Conservation (phyloP, 306 rosid species). For the Luffa aegyptiaca region DNA sequence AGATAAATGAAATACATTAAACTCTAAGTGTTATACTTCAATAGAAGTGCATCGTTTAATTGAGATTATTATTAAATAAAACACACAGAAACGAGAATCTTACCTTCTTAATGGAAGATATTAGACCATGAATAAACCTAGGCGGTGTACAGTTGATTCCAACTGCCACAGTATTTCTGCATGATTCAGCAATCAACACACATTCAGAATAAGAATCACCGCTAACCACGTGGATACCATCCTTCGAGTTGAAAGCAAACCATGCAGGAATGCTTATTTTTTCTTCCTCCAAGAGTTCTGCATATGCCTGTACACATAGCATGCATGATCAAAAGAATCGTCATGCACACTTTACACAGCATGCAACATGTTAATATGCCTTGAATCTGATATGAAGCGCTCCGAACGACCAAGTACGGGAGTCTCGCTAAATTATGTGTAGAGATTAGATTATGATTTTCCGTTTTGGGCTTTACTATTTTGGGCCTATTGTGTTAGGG, state of each 20-base stretch:
- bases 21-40: neutral
- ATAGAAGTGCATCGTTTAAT: neutral
- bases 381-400: too few species aligned
- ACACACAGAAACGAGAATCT: neutral
- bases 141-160: constrained; percentile 91
- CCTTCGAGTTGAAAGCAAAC: constrained; percentile 74
- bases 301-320: constrained; percentile 52
- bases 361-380: too few species aligned
- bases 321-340: neutral
- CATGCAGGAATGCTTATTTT: constrained; percentile 67
- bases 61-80: neutral
- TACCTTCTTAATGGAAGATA: constrained; percentile 58
- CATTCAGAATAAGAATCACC: constrained; percentile 73
- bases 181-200: constrained; percentile 59
- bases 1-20: neutral
- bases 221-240: constrained; percentile 51
- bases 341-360: neutral
- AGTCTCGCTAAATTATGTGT: too few species aligned
- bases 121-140: constrained; percentile 56
- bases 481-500: too few species aligned
- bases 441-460: too few species aligned
- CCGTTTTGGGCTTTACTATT: too few species aligned
- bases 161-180: constrained; percentile 53
- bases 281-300: constrained; percentile 67
- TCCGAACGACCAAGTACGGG: too few species aligned